These are phyloP conservation scores for Cicer judaicum DNA, from an alignment of 306 rosid species.

Conservation along the genomic window DNA sequence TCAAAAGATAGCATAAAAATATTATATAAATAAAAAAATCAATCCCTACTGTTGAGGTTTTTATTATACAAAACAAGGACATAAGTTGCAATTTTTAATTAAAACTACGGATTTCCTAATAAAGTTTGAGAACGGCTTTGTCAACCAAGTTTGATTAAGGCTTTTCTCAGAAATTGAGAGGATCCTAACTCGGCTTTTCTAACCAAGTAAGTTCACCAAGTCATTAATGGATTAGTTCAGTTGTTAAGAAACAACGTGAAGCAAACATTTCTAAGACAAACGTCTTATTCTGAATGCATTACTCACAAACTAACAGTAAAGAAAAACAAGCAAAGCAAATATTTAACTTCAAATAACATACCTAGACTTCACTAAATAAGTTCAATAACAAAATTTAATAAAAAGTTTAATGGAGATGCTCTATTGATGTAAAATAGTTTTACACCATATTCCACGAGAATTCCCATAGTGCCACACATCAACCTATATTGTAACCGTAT, in stretches of 20 bases:
- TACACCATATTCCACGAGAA: no score
- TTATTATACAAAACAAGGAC: not conserved
- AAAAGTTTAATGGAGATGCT: not conserved
- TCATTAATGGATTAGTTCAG: not conserved
- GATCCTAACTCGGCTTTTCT: not conserved
- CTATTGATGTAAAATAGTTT: no score
- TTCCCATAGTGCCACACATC: no score
- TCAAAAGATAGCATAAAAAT: slow-evolving; percentile 11
- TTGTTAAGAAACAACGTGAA: not conserved
- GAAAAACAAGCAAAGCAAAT: slow-evolving; percentile 11
- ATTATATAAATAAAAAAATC: slow-evolving; percentile 2
- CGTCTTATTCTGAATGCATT: not conserved
- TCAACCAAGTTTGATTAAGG: not conserved
- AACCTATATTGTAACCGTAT: no score
- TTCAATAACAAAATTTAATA: slow-evolving; percentile 5
- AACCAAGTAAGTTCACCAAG: not conserved
- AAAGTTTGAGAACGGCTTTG: not conserved
- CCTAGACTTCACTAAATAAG: slow-evolving; percentile 3
- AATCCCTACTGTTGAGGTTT: not conserved
- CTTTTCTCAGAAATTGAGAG: not conserved
- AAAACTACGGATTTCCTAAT: not conserved
- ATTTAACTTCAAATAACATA: not conserved
- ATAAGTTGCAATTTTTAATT: not conserved
- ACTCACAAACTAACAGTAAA: not conserved
- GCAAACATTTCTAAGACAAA: slow-evolving; percentile 19